These are phyloP conservation scores for Candida railenensis DNA, from an alignment of 805 yeast species.

Conservation along the genomic window DNA sequence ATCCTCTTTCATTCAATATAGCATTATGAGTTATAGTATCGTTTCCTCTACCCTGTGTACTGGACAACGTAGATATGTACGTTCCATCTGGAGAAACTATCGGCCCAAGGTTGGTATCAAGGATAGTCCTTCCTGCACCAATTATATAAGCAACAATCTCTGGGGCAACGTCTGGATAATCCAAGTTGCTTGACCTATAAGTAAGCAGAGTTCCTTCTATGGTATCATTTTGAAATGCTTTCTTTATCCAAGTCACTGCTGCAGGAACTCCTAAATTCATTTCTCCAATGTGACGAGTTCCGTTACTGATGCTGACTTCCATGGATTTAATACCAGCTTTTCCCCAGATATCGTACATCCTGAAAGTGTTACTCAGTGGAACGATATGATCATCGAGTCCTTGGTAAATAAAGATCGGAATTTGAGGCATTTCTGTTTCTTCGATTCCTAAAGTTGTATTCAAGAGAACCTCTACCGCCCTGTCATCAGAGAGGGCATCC, in stretches of 20 bases:
- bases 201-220: slow-evolving; percentile 48
- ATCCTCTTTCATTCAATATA: not conserved
- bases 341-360: slow-evolving; percentile 21
- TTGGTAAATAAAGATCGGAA: slow-evolving; percentile 20
- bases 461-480: not conserved
- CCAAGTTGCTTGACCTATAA: slow-evolving; percentile 49
- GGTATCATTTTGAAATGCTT: slow-evolving; percentile 34
- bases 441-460: slow-evolving; percentile 1
- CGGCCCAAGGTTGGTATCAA: slow-evolving; percentile 18
- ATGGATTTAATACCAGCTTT: slow-evolving; percentile 20
- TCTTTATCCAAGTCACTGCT: slow-evolving; percentile 18
- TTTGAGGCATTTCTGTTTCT: slow-evolving; percentile 13
- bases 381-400: slow-evolving; percentile 17
- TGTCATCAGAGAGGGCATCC: not conserved
- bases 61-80: not conserved
- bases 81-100: not conserved
- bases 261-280: slow-evolving; percentile 17
- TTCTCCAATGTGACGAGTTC: slow-evolving; percentile 9
- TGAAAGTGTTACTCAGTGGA: slow-evolving; percentile 12
- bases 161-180: slow-evolving; percentile 43
- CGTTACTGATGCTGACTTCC: not conserved
- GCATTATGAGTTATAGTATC: not conserved
- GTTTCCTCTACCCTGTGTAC: not conserved
- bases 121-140: slow-evolving; percentile 14
- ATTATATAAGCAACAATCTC: slow-evolving; percentile 30